Evolutionary conservation across 345 rosid species (phyloP).

Genomic region (Pseudoturritis turrita): DNA sequence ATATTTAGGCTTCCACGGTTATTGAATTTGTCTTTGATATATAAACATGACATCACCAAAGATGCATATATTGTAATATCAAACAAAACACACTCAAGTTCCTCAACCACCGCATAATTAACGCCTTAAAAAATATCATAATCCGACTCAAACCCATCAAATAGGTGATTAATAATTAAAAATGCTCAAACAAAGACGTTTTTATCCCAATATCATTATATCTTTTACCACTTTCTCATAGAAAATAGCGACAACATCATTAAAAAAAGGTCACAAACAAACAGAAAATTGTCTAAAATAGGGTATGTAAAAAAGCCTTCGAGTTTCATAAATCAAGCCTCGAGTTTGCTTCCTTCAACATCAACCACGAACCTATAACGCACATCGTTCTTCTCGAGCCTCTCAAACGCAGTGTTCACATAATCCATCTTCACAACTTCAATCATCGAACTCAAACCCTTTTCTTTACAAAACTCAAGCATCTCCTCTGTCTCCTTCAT

Average conservation of each 20-base stretch:
- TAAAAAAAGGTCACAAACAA: conserved; percentile 3
- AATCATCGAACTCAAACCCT: conserved; percentile 57
- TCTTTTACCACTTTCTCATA: background rate
- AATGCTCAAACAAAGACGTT: background rate
- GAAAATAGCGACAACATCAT: background rate
- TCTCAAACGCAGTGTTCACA: conserved; percentile 69
- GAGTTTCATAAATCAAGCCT: conserved; percentile 10
- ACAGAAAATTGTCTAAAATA: background rate
- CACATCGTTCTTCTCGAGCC: conserved; percentile 93
- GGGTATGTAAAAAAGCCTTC: background rate
- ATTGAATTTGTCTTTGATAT: too few relatives aligned
- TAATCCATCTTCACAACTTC: conserved; percentile 88
- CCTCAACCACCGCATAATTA: background rate
- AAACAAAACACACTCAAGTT: conserved; percentile 2
- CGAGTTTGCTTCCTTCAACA: conserved; percentile 80
- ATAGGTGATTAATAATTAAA: background rate
- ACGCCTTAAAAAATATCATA: background rate
- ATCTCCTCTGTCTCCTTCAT: conserved; percentile 78
- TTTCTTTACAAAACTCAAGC: conserved; percentile 72
- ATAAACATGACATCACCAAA: conserved; percentile 9
- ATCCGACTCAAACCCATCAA: background rate
- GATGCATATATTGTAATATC: background rate
- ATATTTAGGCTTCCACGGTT: too few relatives aligned
- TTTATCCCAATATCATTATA: background rate
- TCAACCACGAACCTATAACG: conserved; percentile 88